Evolutionary conservation across 1,284 basidiomycete genomes (phyloP), one percentile per base, ranked within the genome.

Genomic region (Cutaneotrichosporon sp.): DNA sequence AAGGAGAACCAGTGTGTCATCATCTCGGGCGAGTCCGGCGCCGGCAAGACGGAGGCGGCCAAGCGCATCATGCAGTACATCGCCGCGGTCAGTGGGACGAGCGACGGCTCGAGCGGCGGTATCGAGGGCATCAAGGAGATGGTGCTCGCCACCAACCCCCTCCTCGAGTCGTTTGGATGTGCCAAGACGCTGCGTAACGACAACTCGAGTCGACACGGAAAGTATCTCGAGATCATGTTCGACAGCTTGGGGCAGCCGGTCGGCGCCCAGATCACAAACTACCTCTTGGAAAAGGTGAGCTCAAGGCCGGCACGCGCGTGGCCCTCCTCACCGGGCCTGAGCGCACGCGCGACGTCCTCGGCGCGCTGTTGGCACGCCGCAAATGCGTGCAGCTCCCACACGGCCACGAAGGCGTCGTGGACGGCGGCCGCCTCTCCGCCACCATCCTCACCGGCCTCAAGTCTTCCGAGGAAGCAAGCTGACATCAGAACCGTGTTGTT

Each of bases 51-150:
- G 8, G 95, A 97, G 79, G 94, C 94, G 10, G 95, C 95, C 25
- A 97, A 97, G 79, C 87, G 94, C 60, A 99, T 99, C 81, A 99
- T 99, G 97, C 95, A 99, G 80, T 99, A 99, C 78, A 97, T 99
- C 69, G 97, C 97, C 13, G 97, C 92, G 7, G 97, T 99, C 2
- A 91, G 91, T 58, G 77, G 77, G 20, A 89, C 89, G 2, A 86
- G 88, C 66, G 89, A 89, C 72, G 87, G 85, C 72, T 68, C 66
- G 7, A 75, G 70, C 16, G 72, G 73, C 13, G 76, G 78, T 3
- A 98, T 99, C 67, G 91, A 95, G 76, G 89, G 94, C 77, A 95
- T 99, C 80, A 98, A 99, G 83, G 95, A 99, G 75, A 99, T 99
- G 97, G 97, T 99, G n/a, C 83, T 99, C 46, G 97, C 97, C 10